Conservation (phyloP, 768 basidiomycete species). For the Mycena amicta region DNA sequence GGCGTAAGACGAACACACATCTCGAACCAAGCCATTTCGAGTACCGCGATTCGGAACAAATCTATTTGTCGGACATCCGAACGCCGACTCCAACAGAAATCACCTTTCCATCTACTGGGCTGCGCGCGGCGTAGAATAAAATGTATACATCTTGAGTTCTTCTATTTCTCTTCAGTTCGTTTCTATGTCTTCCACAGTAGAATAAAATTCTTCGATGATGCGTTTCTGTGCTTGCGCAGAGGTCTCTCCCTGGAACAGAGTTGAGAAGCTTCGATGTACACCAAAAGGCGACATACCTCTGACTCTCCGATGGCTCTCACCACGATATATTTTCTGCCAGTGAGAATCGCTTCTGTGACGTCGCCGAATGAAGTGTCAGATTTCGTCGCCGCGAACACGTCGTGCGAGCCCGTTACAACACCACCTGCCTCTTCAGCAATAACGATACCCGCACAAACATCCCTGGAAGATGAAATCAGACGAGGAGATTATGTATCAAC, state of each 20-base stretch:
- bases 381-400: conserved; percentile 41
- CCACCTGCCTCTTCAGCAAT: conserved; percentile 91
- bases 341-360: conserved; percentile 69
- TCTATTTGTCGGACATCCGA: neutral
- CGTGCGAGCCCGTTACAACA: conserved; percentile 71
- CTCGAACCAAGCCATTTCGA: neutral
- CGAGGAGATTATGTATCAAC: neutral
- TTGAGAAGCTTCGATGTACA: conserved; percentile 7
- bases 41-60: neutral
- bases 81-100: neutral
- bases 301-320: conserved; percentile 70
- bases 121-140: too few relatives aligned
- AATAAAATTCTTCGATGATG: conserved; percentile 84
- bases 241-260: conserved; percentile 51
- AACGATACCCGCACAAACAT: conserved; percentile 89
- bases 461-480: conserved; percentile 38
- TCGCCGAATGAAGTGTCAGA: conserved; percentile 51
- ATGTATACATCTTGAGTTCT: neutral
- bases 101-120: neutral
- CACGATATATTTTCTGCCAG: conserved; percentile 80
- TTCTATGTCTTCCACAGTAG: conserved; percentile 72
- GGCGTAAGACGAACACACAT: neutral
- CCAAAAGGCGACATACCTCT: conserved; percentile 36
- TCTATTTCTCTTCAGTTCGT: conserved; percentile 41
- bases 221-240: conserved; percentile 73